A percentile compares a stretch with the other conserved stretches of the same genome.
Conservation (phyloP, 306 rosid genomes). For the Acacia melanoxylon region DNA sequence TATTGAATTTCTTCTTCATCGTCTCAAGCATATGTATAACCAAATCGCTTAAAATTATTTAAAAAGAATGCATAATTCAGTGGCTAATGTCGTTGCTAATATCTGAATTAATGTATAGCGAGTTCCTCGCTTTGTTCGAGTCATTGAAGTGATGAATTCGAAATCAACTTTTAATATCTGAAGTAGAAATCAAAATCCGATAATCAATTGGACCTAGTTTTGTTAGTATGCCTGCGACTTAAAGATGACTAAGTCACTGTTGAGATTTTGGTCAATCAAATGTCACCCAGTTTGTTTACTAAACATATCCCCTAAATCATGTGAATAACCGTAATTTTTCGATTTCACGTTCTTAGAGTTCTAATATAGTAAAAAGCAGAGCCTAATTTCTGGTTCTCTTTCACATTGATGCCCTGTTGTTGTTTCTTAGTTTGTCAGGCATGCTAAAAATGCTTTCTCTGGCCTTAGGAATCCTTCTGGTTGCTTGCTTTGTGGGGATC, state of each 20-base stretch:
- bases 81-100: background rate
- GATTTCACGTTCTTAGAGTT: slow-evolving; percentile 7
- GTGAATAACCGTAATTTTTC: background rate
- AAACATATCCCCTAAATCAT: background rate
- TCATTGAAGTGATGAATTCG: background rate
- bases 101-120: background rate
- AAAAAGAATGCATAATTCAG: background rate
- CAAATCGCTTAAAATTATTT: background rate
- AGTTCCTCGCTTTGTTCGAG: too few species aligned
- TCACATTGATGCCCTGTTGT: background rate
- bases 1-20: background rate
- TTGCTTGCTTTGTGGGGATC: slow-evolving; percentile 60
- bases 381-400: background rate
- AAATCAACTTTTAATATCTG: background rate
- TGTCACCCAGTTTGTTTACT: background rate
- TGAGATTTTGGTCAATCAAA: background rate
- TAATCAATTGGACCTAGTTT: background rate
- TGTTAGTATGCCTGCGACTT: background rate
- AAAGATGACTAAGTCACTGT: background rate
- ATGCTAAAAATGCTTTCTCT: background rate
- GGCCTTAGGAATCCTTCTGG: slow-evolving; percentile 54
- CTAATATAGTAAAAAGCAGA: background rate
- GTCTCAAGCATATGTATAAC: background rate
- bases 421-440: background rate
- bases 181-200: background rate